Conservation (phyloP, 176 grass and related monocot species). For the Tuctoria greenei region DNA sequence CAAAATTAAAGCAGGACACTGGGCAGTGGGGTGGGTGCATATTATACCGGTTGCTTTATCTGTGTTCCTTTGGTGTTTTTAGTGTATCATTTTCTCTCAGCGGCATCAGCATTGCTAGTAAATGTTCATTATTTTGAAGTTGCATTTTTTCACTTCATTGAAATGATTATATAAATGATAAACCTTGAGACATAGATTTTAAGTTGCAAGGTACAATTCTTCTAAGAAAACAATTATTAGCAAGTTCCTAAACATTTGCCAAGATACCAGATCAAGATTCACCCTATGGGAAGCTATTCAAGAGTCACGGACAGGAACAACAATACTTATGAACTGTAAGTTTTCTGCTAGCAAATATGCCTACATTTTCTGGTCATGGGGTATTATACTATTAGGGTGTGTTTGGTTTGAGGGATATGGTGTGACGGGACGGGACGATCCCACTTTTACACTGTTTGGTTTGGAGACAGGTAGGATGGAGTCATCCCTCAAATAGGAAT, state of each 20-base stretch:
- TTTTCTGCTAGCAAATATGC: slow-evolving; percentile 16
- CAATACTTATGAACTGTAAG: slow-evolving; percentile 96
- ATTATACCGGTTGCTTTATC: too few species aligned
- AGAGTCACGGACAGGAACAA: slow-evolving; percentile 73
- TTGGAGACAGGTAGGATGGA: too few species aligned
- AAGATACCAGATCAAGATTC: slow-evolving; percentile 93
- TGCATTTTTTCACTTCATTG: slow-evolving; percentile 1
- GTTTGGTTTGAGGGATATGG: too few species aligned
- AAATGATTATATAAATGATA: neutral
- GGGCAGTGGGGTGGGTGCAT: too few species aligned
- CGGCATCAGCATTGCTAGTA: neutral
- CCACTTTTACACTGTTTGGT: too few species aligned
- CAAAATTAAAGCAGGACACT: too few species aligned
- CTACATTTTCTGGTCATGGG: neutral
- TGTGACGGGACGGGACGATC: too few species aligned
- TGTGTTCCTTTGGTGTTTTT: neutral
- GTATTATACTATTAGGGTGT: too few species aligned
- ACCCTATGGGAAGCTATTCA: slow-evolving; percentile 95
- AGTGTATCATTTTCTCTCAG: neutral
- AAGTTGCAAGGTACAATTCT: neutral
- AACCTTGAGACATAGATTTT: neutral
- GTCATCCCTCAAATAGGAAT: too few species aligned
- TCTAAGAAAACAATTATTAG: neutral
- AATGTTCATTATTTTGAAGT: neutral
- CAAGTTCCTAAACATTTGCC: slow-evolving; percentile 4